Evolutionary conservation across 2,329 filamentous ascomycete species (phyloP).

Genomic region (Calonectria naviculata): DNA sequence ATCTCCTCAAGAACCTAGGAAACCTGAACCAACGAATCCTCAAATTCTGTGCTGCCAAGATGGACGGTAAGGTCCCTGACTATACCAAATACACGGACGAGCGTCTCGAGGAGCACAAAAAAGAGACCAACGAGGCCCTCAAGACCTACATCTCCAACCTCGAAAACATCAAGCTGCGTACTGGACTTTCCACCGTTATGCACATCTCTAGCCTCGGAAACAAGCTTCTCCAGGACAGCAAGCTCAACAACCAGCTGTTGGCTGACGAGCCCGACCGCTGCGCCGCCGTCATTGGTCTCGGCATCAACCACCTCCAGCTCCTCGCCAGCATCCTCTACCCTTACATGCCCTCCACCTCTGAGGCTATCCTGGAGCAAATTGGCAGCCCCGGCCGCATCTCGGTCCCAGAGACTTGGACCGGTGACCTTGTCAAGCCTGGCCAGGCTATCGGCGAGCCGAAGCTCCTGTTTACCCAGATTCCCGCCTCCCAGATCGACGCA

Average conservation of each 20-base stretch:
- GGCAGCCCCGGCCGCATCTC: constrained; percentile 59
- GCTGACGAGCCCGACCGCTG: constrained; percentile 65
- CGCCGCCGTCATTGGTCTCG: constrained; percentile 76
- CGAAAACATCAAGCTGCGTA: constrained; percentile 77
- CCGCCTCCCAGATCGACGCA: constrained; percentile 82
- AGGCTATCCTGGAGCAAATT: constrained; percentile 82
- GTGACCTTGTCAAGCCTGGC: constrained; percentile 72
- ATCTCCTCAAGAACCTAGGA: constrained; percentile 81
- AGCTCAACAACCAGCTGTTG: constrained; percentile 65
- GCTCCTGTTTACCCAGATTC: constrained; percentile 86
- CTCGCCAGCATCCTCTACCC: constrained; percentile 83
- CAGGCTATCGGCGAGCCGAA: constrained; percentile 85
- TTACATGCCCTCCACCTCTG: constrained; percentile 85
- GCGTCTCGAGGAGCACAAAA: constrained; percentile 63
- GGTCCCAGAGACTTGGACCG: constrained; percentile 76
- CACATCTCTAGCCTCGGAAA: constrained; percentile 71
- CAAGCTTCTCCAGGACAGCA: constrained; percentile 63
- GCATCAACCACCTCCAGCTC: constrained; percentile 85
- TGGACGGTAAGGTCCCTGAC: constrained; percentile 76
- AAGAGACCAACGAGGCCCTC: constrained; percentile 75
- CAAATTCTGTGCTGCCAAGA: constrained; percentile 83
- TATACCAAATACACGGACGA: constrained; percentile 67
- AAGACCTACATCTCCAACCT: constrained; percentile 74
- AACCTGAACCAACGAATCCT: constrained; percentile 81
- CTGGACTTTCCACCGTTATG: constrained; percentile 73